Percentiles rank a stretch among this genome's conserved stretches.
Conservation (phyloP, 2,329 filamentous ascomycete genomes). For the Epichloe sibirici region DNA sequence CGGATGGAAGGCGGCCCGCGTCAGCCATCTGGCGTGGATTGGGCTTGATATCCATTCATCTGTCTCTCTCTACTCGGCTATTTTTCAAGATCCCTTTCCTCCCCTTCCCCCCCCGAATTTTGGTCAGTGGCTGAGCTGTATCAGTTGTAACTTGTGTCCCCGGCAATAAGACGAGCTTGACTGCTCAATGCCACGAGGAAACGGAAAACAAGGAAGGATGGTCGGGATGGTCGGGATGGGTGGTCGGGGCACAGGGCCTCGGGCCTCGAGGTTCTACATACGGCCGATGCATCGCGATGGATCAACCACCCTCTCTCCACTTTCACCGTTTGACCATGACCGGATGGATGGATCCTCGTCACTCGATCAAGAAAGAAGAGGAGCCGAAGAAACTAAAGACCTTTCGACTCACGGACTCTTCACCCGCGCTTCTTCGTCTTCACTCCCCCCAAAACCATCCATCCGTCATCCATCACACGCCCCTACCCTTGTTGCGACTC, state of each 20-base stretch:
- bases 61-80: too few species aligned
- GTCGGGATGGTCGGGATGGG: background rate
- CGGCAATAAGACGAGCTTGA: too few species aligned
- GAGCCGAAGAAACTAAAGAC: background rate
- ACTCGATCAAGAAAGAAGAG: conserved; percentile 15
- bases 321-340: conserved; percentile 10
- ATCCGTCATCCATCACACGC: background rate
- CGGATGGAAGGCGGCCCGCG: too few species aligned
- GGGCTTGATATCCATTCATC: too few species aligned
- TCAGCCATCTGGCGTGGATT: too few species aligned
- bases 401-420: background rate
- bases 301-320: conserved; percentile 11
- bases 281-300: conserved; percentile 12
- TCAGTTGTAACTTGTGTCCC: too few species aligned
- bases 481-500: background rate
- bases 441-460: background rate
- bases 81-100: too few species aligned
- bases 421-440: background rate
- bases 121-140: too few species aligned
- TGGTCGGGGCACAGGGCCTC: conserved; percentile 1
- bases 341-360: conserved; percentile 2
- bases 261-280: conserved; percentile 9
- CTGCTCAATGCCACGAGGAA: background rate
- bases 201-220: background rate
- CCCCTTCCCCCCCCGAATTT: too few species aligned